Evolutionary conservation across 2,329 filamentous ascomycete genomes (phyloP), one percentile per base, ranked within the genome.

Genomic region (Pseudogymnoascus sp.): DNA sequence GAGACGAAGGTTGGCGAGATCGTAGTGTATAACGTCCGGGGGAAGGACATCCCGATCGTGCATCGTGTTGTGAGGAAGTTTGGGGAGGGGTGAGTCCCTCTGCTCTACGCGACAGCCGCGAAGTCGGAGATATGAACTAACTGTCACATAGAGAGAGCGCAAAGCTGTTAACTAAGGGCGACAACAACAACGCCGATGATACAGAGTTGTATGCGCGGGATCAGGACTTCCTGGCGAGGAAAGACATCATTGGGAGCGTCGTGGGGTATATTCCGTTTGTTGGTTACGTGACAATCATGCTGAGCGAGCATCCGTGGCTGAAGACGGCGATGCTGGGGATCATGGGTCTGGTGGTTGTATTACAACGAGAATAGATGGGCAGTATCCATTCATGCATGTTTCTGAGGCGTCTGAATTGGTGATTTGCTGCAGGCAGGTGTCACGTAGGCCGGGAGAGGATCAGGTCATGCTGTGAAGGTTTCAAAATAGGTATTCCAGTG

Each of bases 1-100:
- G 81, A 87, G 44, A 86, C 85, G 1, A 81, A 88, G 69, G 78
- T 90, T 50, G 87, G 87, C 15, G 87, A 90, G 74, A 80, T 89
- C 64, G 87, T 90, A 66, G 87, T 90, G 57, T 90, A 89, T 71
- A 89, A 89, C 71, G 85, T 90, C 33, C 80, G 82, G 68, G 86
- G 85, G 41, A 99, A 97, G 80, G 90, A 96, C 67, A 97, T 99
- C 66, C 94, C 94, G 31, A 99, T 99, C 75, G 94, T 99, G 67
- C 94, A 99, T 78, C 81, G 94, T 59, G 83, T 97, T 8, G 88
- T 97, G 61, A 84, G 92, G 76, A 86, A 85, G 72, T 87, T 86
- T 72, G 84, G 85, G 21, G 69, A 70, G 31, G 84, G 84, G 78
- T 83, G 71, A 62, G 80, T 74, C 58, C 50, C 29, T 17, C 29